Evolutionary conservation across 2,329 filamentous ascomycete species (phyloP), one percentile per base, ranked within the genome.

Genomic region (Rutstroemia sp.): DNA sequence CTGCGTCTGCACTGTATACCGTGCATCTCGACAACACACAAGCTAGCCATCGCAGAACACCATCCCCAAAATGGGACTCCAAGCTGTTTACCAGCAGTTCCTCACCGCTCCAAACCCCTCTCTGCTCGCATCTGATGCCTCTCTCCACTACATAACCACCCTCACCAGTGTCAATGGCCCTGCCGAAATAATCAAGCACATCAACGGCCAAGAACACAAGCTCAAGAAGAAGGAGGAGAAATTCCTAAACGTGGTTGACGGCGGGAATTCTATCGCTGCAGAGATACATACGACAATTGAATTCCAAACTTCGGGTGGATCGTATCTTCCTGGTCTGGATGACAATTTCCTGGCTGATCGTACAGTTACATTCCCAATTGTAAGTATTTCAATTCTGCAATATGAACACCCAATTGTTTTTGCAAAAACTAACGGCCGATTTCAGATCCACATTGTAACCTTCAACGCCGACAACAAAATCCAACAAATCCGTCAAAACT

Each of bases 271-370:
- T 46, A 73, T 95, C 62, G 88, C 84, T 56, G 69, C 89, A 58
- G 92, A 97, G 72, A 78, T 91, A 48, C 87, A 95, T 67, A 94
- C 89, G 23, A 84, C 83, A 1, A 73, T 97, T 48, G 87, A 95
- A 69, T 96, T 99, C 71, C 70, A 85, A 56, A 83, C 79, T 60
- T 85, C 87, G 61, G 94, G 92, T 63, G 92, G 91, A 61, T 81
- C 86, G 61, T 97, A 94, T 74, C 80, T 97, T 56, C 92, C 92
- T 5, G 84, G 84, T 48, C 78, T 99, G 49, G 92, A 97, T 68
- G 91, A 96, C 76, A 96, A 96, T 75, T 96, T 97, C 71, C 75
- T 99, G 57, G 78, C 88, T 56, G 91, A 96, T 72, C 86, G 86
- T 67, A 82, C 82, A 55, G 91, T 91, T 60, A 83, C 82, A 51